Evolutionary conservation across 139 green algal species (phyloP), one percentile per base, ranked within the genome.

Genomic region (Yamagishiella unicocca): DNA sequence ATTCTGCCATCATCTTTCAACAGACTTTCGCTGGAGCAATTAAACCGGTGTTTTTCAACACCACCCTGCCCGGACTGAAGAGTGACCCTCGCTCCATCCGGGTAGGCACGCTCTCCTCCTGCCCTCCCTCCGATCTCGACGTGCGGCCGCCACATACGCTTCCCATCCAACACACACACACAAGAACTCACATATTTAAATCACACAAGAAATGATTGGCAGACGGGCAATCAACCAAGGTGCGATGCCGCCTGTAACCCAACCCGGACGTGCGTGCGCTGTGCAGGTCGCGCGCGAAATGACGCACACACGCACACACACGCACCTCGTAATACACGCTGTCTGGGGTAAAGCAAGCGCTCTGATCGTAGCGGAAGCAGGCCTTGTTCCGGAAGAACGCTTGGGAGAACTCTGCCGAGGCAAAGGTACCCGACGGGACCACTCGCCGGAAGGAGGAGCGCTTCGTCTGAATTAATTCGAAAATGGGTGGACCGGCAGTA

Each of bases 281-380:
- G 58, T 22, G 14, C 6, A 67, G 6, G 58, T 6, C 19, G 58
- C 58, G 22, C n/a, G 6, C 58, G 19, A 35, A n/a, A 6, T n/a
- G 58, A 27, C 19, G n/a, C n/a, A n/a, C n/a, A n/a, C n/a, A n/a
- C n/a, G n/a, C n/a, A n/a, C n/a, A n/a, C n/a, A n/a, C 62, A 75
- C 72, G 8, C 31, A 83, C 76, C 54, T 83, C 54, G 37, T 83
- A 83, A 25, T 72, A 83, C 21, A 27, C 27, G 54, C 38, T 8
- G 4, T 27, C 76, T 0, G 76, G 54, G 1, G 24, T 24, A 24
- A 83, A 83, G 25, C 76, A 83, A 21, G 24, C 33, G 2, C 24
- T 71, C 35, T 71, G 53, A 4, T 83, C 54, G 38, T 54, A 71
- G 10, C 76, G 76, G 35, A 83, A 72, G 54, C 76, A 83, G 78